Percentiles rank a stretch among this genome's conserved stretches.
These are phyloP conservation scores for Alternaria angustiovoidea DNA, from an alignment of 2,329 filamentous ascomycete species.

Conservation along the genomic window DNA sequence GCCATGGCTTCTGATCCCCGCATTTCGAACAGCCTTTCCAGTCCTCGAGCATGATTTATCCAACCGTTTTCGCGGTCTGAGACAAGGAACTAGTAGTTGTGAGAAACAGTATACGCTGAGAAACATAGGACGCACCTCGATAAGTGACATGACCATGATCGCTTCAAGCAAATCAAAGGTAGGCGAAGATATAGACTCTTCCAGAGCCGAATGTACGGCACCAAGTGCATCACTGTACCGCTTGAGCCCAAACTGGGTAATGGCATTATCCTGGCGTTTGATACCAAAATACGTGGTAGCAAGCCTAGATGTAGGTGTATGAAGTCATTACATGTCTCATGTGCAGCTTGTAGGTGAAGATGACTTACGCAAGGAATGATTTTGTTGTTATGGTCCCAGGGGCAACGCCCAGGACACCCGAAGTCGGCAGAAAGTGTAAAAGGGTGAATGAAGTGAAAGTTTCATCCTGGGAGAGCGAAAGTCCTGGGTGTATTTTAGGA, in stretches of 20 bases:
- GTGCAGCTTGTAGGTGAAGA: no score
- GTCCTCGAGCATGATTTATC: conserved; percentile 7
- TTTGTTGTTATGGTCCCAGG: background rate
- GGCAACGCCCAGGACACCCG: background rate
- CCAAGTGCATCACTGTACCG: conserved; percentile 5
- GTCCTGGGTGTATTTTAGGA: background rate
- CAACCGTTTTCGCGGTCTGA: conserved; percentile 5
- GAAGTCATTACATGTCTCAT: no score
- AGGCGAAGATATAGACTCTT: background rate
- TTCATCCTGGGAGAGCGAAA: background rate
- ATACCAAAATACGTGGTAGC: conserved; percentile 2
- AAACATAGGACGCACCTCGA: background rate
- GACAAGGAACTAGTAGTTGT: conserved; percentile 1
- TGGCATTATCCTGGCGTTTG: conserved; percentile 2
- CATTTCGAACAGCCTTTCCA: conserved; percentile 4
- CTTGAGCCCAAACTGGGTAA: background rate
- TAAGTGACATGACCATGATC: conserved; percentile 1
- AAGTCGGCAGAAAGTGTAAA: background rate
- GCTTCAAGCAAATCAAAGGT: conserved; percentile 2
- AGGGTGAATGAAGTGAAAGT: background rate
- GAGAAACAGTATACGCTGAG: background rate
- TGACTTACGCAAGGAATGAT: background rate
- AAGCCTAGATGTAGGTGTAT: background rate
- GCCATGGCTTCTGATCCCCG: conserved; percentile 3
- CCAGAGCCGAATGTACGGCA: background rate